These are phyloP conservation scores for Diplodia seriata DNA, from an alignment of 2,329 filamentous ascomycete genomes.

Conservation along the genomic window DNA sequence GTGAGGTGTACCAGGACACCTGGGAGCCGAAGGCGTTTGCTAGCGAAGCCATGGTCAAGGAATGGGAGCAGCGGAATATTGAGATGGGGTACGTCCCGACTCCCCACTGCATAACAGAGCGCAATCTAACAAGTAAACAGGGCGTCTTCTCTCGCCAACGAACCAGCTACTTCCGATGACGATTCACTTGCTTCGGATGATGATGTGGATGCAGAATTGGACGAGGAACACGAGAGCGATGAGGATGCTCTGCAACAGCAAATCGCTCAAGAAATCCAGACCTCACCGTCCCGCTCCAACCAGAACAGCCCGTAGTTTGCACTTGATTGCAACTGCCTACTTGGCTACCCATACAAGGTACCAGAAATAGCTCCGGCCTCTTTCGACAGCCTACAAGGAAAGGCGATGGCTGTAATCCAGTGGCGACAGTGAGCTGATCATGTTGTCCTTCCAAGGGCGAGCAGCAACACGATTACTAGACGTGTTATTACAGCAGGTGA, in stretches of 20 bases:
- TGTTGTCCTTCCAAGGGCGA: not conserved
- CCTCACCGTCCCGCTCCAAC: not conserved
- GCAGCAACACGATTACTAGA: not conserved
- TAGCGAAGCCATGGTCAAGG: not conserved
- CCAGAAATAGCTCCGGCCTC: not conserved
- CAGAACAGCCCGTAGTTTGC: not conserved
- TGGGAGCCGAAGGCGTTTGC: slow-evolving; percentile 13
- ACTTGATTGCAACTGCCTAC: no score
- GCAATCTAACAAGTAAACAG: not conserved
- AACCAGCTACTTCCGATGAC: not conserved
- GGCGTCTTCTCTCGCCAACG: not conserved
- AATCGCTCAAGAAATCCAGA: not conserved
- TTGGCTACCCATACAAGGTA: not conserved
- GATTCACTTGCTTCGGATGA: not conserved
- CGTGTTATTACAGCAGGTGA: not conserved
- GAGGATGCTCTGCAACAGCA: slow-evolving; percentile 5
- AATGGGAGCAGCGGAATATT: not conserved
- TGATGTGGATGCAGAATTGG: not conserved
- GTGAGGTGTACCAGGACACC: slow-evolving; percentile 13
- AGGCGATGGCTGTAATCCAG: not conserved
- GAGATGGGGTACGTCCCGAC: not conserved
- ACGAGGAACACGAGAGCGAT: not conserved
- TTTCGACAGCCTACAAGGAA: not conserved
- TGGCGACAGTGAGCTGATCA: not conserved
- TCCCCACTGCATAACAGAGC: not conserved